These are phyloP conservation scores for Chaetomiaceae sp. DNA, from an alignment of 2,329 filamentous ascomycete species.

Conservation along the genomic window DNA sequence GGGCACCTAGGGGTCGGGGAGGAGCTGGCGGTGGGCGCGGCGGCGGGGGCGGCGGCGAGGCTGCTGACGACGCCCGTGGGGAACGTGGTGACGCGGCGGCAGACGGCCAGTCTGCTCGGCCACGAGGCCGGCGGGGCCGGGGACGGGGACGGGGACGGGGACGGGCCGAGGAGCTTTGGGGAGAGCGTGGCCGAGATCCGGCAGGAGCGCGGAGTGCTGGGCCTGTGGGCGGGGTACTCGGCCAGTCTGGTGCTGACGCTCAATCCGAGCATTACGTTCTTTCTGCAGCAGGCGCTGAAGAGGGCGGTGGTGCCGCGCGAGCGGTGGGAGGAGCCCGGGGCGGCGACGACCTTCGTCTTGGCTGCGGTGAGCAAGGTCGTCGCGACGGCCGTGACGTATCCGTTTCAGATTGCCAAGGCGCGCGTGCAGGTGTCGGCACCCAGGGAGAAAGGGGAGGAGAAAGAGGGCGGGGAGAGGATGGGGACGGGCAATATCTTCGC, in stretches of 20 bases:
- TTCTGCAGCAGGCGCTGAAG: conserved; percentile 70
- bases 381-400: conserved; percentile 75
- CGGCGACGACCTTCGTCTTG: conserved; percentile 41
- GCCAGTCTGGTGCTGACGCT: conserved; percentile 74
- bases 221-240: conserved; percentile 86
- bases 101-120: conserved; percentile 50
- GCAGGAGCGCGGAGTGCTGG: conserved; percentile 59
- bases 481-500: conserved; percentile 55
- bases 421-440: conserved; percentile 61
- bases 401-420: conserved; percentile 80
- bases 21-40: conserved; percentile 68
- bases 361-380: conserved; percentile 76
- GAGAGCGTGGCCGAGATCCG: conserved; percentile 62
- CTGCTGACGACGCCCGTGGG: conserved; percentile 74
- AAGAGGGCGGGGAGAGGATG: conserved; percentile 21
- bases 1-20: conserved; percentile 61
- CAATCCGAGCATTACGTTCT: conserved; percentile 83
- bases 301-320: conserved; percentile 50
- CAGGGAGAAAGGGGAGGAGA: conserved; percentile 26
- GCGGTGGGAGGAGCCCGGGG: conserved; percentile 32
- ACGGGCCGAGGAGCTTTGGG: conserved; percentile 36
- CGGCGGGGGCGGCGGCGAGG: conserved; percentile 71
- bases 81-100: conserved; percentile 77
- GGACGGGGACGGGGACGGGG: neutral
- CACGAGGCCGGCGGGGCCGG: neutral